These are phyloP conservation scores for Citrus maxima DNA, from an alignment of 345 rosid species.

Conservation along the genomic window DNA sequence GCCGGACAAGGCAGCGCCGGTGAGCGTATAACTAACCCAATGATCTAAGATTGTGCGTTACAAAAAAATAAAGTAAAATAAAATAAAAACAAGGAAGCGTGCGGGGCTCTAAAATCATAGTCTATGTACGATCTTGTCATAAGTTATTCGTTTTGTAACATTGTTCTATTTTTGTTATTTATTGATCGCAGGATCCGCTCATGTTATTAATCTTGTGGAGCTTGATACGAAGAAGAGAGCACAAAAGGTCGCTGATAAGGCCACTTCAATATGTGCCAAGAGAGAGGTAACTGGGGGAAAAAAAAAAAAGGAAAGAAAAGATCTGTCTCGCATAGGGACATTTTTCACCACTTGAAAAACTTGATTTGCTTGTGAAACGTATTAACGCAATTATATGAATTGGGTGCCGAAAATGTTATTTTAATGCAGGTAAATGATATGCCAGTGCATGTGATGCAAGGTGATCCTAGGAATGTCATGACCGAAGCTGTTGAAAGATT, in stretches of 20 bases:
- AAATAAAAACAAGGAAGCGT: too few species aligned
- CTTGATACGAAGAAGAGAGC: conserved; percentile 33
- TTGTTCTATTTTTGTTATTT: too few species aligned
- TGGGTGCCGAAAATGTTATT: not conserved
- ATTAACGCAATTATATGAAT: too few species aligned
- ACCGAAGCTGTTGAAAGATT: conserved; percentile 35
- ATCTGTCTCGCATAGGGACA: too few species aligned
- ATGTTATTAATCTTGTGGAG: conserved; percentile 29
- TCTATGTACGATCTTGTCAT: too few species aligned
- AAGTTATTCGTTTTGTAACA: not conserved
- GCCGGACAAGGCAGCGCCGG: conserved; percentile 22
- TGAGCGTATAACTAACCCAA: not conserved
- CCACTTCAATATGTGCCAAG: conserved; percentile 23
- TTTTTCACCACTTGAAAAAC: not conserved
- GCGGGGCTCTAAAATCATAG: too few species aligned
- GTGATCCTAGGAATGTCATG: conserved; percentile 44
- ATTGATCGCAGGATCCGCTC: conserved; percentile 15
- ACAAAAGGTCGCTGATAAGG: conserved; percentile 19
- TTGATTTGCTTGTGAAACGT: too few species aligned
- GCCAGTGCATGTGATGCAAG: conserved; percentile 20
- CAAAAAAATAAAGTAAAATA: too few species aligned
- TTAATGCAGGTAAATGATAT: not conserved
- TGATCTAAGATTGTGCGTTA: too few species aligned
- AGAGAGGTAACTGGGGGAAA: conserved; percentile 9
- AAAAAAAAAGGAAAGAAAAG: too few species aligned